Percentiles rank a stretch among this genome's conserved stretches.
Conservation (phyloP, 352 stramenopile species). For the Pythium vanterpoolii region DNA sequence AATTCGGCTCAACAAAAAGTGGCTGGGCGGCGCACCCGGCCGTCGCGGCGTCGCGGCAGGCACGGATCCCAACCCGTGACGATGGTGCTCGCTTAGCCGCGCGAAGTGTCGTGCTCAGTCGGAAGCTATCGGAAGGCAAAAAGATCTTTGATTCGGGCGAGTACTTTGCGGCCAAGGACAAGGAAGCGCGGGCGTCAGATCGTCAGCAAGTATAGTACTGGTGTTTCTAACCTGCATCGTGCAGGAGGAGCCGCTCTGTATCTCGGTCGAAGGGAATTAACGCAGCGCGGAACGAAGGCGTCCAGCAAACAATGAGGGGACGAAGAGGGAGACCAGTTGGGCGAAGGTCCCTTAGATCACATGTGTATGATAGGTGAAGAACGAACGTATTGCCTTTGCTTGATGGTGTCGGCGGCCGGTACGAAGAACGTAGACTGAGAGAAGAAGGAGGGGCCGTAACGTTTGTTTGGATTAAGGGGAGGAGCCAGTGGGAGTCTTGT, state of each 20-base stretch:
- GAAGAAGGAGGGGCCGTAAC: background rate
- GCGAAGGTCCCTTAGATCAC: background rate
- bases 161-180: constrained; percentile 48
- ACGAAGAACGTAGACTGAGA: background rate
- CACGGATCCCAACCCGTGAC: background rate
- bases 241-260: background rate
- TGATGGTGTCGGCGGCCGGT: background rate
- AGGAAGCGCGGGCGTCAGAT: constrained; percentile 18
- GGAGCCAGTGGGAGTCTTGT: background rate
- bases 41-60: background rate
- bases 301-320: too few relatives aligned
- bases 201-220: constrained; percentile 1
- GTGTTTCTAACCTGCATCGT: background rate
- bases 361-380: background rate
- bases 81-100: constrained; percentile 30
- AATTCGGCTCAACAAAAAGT: background rate
- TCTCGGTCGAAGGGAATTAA: too few relatives aligned
- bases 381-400: too few relatives aligned
- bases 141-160: constrained; percentile 81
- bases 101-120: constrained; percentile 61
- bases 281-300: too few relatives aligned
- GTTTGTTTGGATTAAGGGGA: background rate
- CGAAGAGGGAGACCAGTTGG: background rate
- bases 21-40: background rate
- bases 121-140: constrained; percentile 53